Conservation (phyloP, 495 filamentous ascomycete species). For the Penicillium paradoxum region DNA sequence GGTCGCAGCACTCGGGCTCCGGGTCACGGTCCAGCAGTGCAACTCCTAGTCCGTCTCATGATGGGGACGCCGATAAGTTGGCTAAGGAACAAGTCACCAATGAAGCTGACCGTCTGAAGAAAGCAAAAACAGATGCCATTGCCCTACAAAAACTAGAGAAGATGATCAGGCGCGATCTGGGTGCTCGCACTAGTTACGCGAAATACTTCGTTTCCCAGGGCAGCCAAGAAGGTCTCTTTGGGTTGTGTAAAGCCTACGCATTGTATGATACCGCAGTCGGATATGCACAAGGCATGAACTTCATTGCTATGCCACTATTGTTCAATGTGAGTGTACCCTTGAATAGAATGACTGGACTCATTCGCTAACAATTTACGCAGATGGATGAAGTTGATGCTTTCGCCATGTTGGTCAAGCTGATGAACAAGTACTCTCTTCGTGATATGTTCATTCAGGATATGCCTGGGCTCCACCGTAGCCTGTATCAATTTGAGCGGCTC, state of each 20-base stretch:
- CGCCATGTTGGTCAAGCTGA: conserved; percentile 83
- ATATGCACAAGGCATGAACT: conserved; percentile 99
- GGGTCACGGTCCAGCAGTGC: conserved; percentile 57
- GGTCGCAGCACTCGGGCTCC: conserved; percentile 70
- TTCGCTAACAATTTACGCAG: conserved; percentile 36
- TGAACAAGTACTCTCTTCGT: conserved; percentile 93
- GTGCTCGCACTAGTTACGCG: conserved; percentile 90
- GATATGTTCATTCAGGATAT: conserved; percentile 95
- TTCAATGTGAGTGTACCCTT: conserved; percentile 68
- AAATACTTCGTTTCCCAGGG: conserved; percentile 84
- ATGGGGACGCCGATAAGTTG: conserved; percentile 59
- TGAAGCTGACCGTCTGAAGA: conserved; percentile 64
- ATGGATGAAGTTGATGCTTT: conserved; percentile 99
- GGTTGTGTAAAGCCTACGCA: conserved; percentile 95
- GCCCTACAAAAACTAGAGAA: conserved; percentile 82
- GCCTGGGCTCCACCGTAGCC: conserved; percentile 86
- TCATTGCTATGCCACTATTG: conserved; percentile 92
- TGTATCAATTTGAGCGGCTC: conserved; percentile 93
- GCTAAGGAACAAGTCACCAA: conserved; percentile 62
- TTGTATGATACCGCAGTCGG: conserved; percentile 91
- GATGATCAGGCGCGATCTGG: conserved; percentile 80
- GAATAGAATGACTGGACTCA: neutral
- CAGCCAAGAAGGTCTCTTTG: conserved; percentile 90
- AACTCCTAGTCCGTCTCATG: conserved; percentile 52
- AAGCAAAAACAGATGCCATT: conserved; percentile 67